Percentiles rank a stretch among this genome's conserved stretches.
Conservation (phyloP, 257 asterid genomes). For the Buddleja alternifolia region DNA sequence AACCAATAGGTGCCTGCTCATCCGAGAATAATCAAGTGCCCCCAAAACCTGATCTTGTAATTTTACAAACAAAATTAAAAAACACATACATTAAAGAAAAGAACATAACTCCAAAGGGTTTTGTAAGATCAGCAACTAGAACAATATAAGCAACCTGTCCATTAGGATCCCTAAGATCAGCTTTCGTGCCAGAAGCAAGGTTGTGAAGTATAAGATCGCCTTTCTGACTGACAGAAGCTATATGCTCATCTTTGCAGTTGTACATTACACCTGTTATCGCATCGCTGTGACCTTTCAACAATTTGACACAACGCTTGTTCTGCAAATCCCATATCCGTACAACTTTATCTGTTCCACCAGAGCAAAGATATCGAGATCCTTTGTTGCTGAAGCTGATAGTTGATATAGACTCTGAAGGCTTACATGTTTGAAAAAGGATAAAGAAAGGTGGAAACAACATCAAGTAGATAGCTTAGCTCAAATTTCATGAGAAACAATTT, state of each 20-base stretch:
- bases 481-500: slow-evolving; percentile 1
- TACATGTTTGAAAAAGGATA: slow-evolving; percentile 26
- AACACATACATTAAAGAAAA: slow-evolving; percentile 19
- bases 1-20: slow-evolving; percentile 94
- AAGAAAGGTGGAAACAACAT: slow-evolving; percentile 13
- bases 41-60: slow-evolving; percentile 79
- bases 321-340: slow-evolving; percentile 98
- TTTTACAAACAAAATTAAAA: slow-evolving; percentile 35
- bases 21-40: slow-evolving; percentile 91
- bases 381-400: slow-evolving; percentile 93
- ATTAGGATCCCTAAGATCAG: slow-evolving; percentile 93
- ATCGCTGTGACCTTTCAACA: slow-evolving; percentile 96
- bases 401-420: slow-evolving; percentile 77
- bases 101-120: slow-evolving; percentile 22
- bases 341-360: slow-evolving; percentile 94
- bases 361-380: slow-evolving; percentile 92
- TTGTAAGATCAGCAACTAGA: slow-evolving; percentile 21
- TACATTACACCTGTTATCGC: slow-evolving; percentile 86
- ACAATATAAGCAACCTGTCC: slow-evolving; percentile 68
- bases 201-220: slow-evolving; percentile 96
- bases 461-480: slow-evolving; percentile 22
- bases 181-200: slow-evolving; percentile 93
- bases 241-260: slow-evolving; percentile 97
- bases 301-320: slow-evolving; percentile 85
- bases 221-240: slow-evolving; percentile 93